Evolutionary conservation across 2,329 filamentous ascomycete species (phyloP).

Genomic region (Coniochaeta prunicola): DNA sequence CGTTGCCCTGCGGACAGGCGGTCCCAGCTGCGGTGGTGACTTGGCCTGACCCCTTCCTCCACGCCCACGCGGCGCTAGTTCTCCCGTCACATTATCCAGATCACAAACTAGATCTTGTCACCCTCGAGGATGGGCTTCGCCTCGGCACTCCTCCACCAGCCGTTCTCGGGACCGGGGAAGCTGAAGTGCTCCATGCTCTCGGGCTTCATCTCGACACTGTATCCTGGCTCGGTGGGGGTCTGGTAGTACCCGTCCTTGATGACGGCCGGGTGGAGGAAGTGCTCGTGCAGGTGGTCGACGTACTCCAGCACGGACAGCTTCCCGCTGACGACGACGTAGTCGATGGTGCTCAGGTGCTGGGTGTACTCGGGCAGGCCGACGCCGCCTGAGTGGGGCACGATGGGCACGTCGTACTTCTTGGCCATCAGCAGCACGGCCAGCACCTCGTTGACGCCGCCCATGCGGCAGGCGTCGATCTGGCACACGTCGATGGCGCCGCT

Average conservation of each 20-base stretch:
- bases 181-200: slow-evolving; percentile 75
- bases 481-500: slow-evolving; percentile 77
- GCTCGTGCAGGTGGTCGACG: slow-evolving; percentile 89
- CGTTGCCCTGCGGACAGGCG: slow-evolving; percentile 23
- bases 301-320: slow-evolving; percentile 82
- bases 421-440: slow-evolving; percentile 85
- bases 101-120: slow-evolving; percentile 38
- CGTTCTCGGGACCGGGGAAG: slow-evolving; percentile 69
- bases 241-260: slow-evolving; percentile 84
- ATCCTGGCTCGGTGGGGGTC: slow-evolving; percentile 75
- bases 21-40: not conserved
- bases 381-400: slow-evolving; percentile 84
- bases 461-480: slow-evolving; percentile 83
- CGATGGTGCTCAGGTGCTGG: slow-evolving; percentile 85
- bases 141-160: slow-evolving; percentile 80
- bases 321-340: slow-evolving; percentile 81
- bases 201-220: slow-evolving; percentile 89
- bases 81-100: not conserved
- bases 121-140: slow-evolving; percentile 67
- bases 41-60: slow-evolving; percentile 5
- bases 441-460: slow-evolving; percentile 88
- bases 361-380: slow-evolving; percentile 92
- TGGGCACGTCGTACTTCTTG: slow-evolving; percentile 68
- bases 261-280: slow-evolving; percentile 74
- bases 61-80: not conserved